Base-by-base conservation (phyloP, 1,139 yeast genomes). In the Yamadazyma pseudoaaseri region DNA sequence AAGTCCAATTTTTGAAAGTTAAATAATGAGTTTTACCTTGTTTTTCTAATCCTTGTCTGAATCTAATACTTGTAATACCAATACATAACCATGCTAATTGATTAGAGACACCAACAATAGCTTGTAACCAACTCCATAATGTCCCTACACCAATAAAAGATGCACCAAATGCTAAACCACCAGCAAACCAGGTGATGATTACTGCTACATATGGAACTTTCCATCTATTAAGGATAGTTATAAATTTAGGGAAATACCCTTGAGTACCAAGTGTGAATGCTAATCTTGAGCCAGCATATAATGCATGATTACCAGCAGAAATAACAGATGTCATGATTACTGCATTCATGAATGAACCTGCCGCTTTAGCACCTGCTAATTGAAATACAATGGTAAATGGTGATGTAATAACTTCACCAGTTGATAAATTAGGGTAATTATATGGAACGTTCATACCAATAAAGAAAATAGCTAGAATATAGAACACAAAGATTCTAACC, bases 361-460 rank as follows among this genome's bases (percentile, higher is more conserved):
- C 70, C 20, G 62, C 70, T 39, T 60, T 65, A n/a, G 71, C 67
- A 21, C 73, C 72, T 13, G 56, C 68, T 65, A 71, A 61, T 52
- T 73, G 79, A 58, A 77, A 78, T 5, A 76, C 81, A 43, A 80
- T 65, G 4, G 86, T 79, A 55, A 80, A 80, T 2, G 86, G 86
- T 4, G 85, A 79, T 3, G 84, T 76, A 32, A 72, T 56, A 30
- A 71, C 64, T 4, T 65, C 55, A 29, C 64, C 71, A 17, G 63
- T 64, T 30, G 60, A 45, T 40, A 67, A 59, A 38, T 58, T 51
- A 6, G 71, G 72, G 41, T 62, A 64, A 41, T 62, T 58, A 39
- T 65, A 65, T 4, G 70, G 71, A 30, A 67, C 58, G 37, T 65
- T 66, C 68, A 67, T 63, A 16, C 72, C 73, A 42, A 70, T 62